Evolutionary conservation across 192 early-diverging fungal species (phyloP), one percentile per base, ranked within the genome.

Genomic region (Podila minutissima): DNA sequence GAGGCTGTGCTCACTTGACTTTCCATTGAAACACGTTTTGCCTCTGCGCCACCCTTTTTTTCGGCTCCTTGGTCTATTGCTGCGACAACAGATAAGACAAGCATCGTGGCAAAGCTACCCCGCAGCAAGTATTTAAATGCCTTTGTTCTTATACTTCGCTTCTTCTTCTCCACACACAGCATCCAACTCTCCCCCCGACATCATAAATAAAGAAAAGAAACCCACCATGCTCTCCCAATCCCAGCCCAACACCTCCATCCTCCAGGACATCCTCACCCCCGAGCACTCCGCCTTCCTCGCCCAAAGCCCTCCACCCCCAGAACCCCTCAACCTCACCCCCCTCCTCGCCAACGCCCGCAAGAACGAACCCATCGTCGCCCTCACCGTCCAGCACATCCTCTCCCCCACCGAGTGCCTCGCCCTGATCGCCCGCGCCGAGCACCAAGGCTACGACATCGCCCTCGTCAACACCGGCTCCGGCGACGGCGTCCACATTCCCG

Each of bases 391-490:
- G 19, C 4, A 75, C 50, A 75, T 86, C 50, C 55, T 76, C 26
- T 72, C 74, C 7, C 70, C 73, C 5, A 66, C 83, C 67, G 84
- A 86, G 71, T 85, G 83, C 66, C 49, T 38, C 53, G 28, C 61
- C n/a, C 49, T 86, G 41, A 85, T 85, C 46, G 38, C 67, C 6
- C 62, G 69, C 7, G 74, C 85, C 1, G 82, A 86, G 55, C 3
- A 15, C 1, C 59, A 58, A 24, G 68, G 67, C 17, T 85, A 86
- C 62, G 71, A 77, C 8, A 35, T 70, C 15, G 83, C 85, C 4
- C 62, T 82, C 15, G 51, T 86, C 51, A 86, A 86, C 66, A 20
- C 64, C 4, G 79, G 74, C 7, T 51, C 38, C 20, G 49, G 69
- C 10, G 24, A 58, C 15, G 78, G 69, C 19, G 48, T 81, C 0